Evolutionary conservation across 495 filamentous ascomycete species (phyloP), one percentile per base, ranked within the genome.

Genomic region (Tuber umbilicatum): DNA sequence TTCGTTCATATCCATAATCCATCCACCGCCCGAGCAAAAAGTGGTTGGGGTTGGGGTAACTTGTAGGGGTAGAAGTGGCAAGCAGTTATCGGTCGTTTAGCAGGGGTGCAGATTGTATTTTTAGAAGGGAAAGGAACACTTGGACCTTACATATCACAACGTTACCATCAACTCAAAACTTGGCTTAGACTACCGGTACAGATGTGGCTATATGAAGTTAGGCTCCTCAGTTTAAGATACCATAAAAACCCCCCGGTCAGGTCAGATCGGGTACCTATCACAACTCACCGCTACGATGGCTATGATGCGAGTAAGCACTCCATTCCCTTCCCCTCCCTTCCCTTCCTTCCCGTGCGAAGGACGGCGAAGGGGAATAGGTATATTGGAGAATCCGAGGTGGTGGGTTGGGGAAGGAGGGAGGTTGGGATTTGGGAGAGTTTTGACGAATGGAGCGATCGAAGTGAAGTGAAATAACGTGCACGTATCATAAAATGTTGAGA

Each of bases 251-350:
- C 27, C 55, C 55, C 10, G 55, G n/a, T 31, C 55, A 17, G 27
- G 17, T 31, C 27, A 31, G 55, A 64, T 64, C n/a, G 31, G 55
- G 27, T 17, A 64, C 12, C 12, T 64, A 64, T 31, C 55, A 64
- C 14, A 17, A 27, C 27, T 64, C 7, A 4, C 10, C 0, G n/a
- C n/a, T 14, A 3, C 27, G n/a, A 64, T 55, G 47, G 23, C 23
- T 23, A 55, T 55, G 47, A 10, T 64, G n/a, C 55, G 55, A 64
- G 55, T 16, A 31, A 64, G n/a, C 21, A 55, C 47, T 55, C 55
- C 27, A 4, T 14, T 55, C 69, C 68, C 37, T 74, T 78, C 75
- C 77, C 71, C 10, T 55, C 69, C 68, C 27, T 78, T 74, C 77
- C 77, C 71, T 42, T 14, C 41, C 77, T 69, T 75, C 64, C 77